A percentile compares a stretch with the other conserved stretches of the same genome.
phyloP scores from a whole-genome alignment of 2,329 filamentous ascomycete genomes.

The Botrytis fragariae region DNA sequence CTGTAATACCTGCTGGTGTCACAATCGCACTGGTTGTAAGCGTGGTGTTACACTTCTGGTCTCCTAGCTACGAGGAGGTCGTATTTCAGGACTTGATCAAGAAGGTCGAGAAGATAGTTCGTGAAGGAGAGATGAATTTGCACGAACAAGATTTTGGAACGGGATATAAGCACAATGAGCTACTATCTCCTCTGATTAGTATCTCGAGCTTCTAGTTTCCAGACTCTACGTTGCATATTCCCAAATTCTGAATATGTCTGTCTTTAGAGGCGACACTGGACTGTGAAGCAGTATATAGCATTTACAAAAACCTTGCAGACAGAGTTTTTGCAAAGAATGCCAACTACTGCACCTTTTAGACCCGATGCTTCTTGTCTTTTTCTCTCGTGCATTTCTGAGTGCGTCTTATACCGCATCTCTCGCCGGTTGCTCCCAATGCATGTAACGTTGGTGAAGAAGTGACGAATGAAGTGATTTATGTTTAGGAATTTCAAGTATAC shows the following conservation, averaged over 20 bases:
- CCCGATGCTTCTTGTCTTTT: background rate
- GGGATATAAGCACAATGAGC: accelerated
- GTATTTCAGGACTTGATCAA: background rate
- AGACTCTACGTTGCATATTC: background rate
- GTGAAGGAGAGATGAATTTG: background rate
- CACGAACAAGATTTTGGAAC: background rate
- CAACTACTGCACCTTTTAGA: background rate
- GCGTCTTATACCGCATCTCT: background rate
- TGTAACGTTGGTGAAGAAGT: background rate
- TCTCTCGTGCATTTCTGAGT: background rate
- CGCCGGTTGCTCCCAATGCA: background rate
- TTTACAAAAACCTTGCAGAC: background rate
- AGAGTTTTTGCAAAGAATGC: background rate
- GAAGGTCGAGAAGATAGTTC: background rate
- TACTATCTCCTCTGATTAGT: background rate
- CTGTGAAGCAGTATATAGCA: too few species aligned
- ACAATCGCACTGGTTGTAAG: background rate
- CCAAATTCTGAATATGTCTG: background rate
- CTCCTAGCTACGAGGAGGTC: background rate
- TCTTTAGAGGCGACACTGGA: background rate
- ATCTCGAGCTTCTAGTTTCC: background rate
- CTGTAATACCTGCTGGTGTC: background rate
- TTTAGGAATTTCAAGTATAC: too few species aligned
- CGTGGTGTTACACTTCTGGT: background rate
- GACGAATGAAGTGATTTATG: background rate